phyloP scores from a whole-genome alignment of 495 filamentous ascomycete genomes.

The Glonium stellatum region DNA sequence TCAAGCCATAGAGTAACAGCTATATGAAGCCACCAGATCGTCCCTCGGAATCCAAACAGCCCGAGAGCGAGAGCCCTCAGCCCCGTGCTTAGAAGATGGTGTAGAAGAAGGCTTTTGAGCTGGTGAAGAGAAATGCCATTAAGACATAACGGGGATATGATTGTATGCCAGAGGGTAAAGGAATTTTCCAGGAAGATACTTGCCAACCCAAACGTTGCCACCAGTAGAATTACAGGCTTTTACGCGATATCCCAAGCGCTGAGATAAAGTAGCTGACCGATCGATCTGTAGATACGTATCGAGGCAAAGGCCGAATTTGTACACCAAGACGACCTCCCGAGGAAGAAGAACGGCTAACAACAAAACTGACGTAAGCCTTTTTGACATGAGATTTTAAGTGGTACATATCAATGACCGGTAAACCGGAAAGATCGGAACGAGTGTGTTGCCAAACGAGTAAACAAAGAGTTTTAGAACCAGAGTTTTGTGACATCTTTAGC shows the following conservation, averaged over 20 bases:
- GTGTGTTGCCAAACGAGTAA: constrained; percentile 3
- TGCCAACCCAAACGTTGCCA: not conserved
- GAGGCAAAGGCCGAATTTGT: not conserved
- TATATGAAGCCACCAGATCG: constrained; percentile 2
- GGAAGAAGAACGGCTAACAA: constrained; percentile 2
- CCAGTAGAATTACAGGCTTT: constrained; percentile 1
- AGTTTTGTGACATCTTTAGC: not conserved
- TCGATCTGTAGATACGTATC: not conserved
- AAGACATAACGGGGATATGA: not conserved
- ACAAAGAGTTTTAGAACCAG: not conserved
- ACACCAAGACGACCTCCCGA: constrained; percentile 5
- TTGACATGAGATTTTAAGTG: constrained; percentile 3
- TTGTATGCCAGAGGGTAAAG: not conserved
- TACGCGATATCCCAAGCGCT: constrained; percentile 3
- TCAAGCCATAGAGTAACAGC: not conserved
- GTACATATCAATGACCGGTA: not conserved
- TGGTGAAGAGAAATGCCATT: constrained; percentile 2
- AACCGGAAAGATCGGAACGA: not conserved
- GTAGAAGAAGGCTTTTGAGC: constrained; percentile 2
- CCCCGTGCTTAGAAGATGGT: constrained; percentile 1
- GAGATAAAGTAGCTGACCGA: not conserved
- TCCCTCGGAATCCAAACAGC: constrained; percentile 3
- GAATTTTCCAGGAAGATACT: not conserved
- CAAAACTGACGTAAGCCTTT: not conserved
- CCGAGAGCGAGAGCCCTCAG: constrained; percentile 1